Evolutionary conservation across 23 red algal genomes (phyloP).

Genomic region (Gracilaria domingensis): DNA sequence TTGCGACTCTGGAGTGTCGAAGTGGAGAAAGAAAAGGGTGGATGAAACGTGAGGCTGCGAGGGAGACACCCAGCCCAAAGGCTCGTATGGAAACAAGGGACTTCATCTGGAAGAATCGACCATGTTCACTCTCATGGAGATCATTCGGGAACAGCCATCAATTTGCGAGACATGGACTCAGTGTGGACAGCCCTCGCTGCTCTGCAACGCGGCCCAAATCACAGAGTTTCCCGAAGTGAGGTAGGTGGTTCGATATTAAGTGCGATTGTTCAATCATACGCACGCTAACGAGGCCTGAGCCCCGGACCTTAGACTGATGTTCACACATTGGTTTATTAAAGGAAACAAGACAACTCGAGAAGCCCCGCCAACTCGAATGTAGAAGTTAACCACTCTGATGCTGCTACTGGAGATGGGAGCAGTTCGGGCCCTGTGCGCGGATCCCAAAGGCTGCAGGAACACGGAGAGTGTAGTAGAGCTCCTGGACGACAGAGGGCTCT

Average conservation of each 20-base stretch:
- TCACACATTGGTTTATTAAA: conserved; percentile 70
- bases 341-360: neutral
- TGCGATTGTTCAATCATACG: conserved; percentile 56
- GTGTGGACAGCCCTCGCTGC: conserved; percentile 25
- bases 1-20: conserved; percentile 50
- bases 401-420: neutral
- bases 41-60: conserved; percentile 12
- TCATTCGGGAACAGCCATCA: conserved; percentile 33
- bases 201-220: conserved; percentile 10
- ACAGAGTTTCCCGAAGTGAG: conserved; percentile 29
- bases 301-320: conserved; percentile 81
- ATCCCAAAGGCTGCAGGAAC: conserved; percentile 45
- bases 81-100: conserved; percentile 40
- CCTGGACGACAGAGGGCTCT: neutral
- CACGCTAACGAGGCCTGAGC: conserved; percentile 10
- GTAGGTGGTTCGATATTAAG: conserved; percentile 65
- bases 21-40: conserved; percentile 71
- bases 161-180: conserved; percentile 33
- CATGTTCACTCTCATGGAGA: conserved; percentile 2
- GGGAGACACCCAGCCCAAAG: conserved; percentile 39
- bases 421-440: conserved; percentile 34
- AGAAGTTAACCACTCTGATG: neutral
- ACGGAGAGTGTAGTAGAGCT: neutral
- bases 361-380: neutral
- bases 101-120: conserved; percentile 13